phyloP scores from a whole-genome alignment of 192 early-diverging fungal species.

The Podila minutissima region DNA sequence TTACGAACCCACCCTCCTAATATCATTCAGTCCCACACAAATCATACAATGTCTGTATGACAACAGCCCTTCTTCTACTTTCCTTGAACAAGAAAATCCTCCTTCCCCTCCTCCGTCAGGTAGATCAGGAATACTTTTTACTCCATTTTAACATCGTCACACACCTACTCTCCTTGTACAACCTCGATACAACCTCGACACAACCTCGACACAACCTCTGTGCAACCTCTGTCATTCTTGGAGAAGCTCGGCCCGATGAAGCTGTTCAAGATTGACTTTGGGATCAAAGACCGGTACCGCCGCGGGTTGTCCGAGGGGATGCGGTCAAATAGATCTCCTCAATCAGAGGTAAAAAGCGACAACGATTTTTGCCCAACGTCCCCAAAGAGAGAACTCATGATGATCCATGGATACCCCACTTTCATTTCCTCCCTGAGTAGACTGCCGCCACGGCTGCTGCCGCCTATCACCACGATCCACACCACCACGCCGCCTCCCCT shows the following conservation, averaged over 20 bases:
- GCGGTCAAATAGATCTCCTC: slow-evolving; percentile 25
- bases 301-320: slow-evolving; percentile 32
- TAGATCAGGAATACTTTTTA: too few relatives aligned
- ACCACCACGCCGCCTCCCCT: slow-evolving; percentile 35
- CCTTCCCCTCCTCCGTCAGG: too few relatives aligned
- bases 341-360: slow-evolving; percentile 21
- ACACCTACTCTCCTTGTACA: too few relatives aligned
- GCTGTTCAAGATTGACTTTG: slow-evolving; percentile 41
- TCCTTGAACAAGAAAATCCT: too few relatives aligned
- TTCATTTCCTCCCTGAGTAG: not conserved
- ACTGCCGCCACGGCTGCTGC: not conserved
- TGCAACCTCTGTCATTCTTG: too few relatives aligned
- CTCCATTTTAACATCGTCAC: too few relatives aligned
- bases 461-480: slow-evolving; percentile 19
- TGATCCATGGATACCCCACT: not conserved
- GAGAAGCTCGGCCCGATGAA: slow-evolving; percentile 8
- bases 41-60: too few relatives aligned
- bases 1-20: too few relatives aligned
- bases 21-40: too few relatives aligned
- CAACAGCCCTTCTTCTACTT: too few relatives aligned
- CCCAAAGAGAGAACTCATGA: not conserved
- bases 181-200: too few relatives aligned
- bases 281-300: slow-evolving; percentile 43
- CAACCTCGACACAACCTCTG: too few relatives aligned
- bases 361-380: not conserved